A percentile compares a stretch with the other conserved stretches of the same genome.
These are phyloP conservation scores for Penicillium aurantiogriseum DNA, from an alignment of 2,329 filamentous ascomycete genomes.

Conservation along the genomic window DNA sequence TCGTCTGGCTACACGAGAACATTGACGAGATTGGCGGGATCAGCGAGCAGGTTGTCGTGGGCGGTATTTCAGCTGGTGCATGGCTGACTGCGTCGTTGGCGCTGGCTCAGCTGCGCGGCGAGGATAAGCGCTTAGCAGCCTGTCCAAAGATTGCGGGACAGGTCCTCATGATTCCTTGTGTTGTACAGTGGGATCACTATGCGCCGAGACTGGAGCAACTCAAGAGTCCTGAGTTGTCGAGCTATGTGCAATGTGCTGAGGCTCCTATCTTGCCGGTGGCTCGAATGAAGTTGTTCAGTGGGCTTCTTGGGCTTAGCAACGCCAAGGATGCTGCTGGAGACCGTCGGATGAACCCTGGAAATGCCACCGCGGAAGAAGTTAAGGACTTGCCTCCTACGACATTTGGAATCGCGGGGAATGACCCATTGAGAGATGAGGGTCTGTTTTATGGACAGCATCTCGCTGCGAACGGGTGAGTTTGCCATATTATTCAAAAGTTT, in stretches of 20 bases:
- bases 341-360: conserved; percentile 43
- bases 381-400: conserved; percentile 46
- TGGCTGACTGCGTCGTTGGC: conserved; percentile 46
- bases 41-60: conserved; percentile 43
- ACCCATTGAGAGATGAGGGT: conserved; percentile 52
- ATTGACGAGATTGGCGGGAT: conserved; percentile 43
- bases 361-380: conserved; percentile 32
- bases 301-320: conserved; percentile 24
- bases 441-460: conserved; percentile 48
- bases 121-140: conserved; percentile 17
- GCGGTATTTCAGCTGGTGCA: conserved; percentile 52
- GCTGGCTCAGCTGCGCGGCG: conserved; percentile 38
- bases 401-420: conserved; percentile 48
- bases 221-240: conserved; percentile 43
- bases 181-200: conserved; percentile 42
- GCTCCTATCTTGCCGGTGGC: conserved; percentile 52
- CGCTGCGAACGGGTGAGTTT: conserved; percentile 44
- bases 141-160: conserved; percentile 48
- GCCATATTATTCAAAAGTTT: not conserved
- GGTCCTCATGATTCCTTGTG: conserved; percentile 51
- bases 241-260: conserved; percentile 46
- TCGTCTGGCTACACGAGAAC: conserved; percentile 54
- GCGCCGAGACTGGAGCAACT: conserved; percentile 37
- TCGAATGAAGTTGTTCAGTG: conserved; percentile 36
- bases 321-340: conserved; percentile 30